Conservation (phyloP, 176 grass and related monocot genomes). For the Cenchrus fungigraminus region DNA sequence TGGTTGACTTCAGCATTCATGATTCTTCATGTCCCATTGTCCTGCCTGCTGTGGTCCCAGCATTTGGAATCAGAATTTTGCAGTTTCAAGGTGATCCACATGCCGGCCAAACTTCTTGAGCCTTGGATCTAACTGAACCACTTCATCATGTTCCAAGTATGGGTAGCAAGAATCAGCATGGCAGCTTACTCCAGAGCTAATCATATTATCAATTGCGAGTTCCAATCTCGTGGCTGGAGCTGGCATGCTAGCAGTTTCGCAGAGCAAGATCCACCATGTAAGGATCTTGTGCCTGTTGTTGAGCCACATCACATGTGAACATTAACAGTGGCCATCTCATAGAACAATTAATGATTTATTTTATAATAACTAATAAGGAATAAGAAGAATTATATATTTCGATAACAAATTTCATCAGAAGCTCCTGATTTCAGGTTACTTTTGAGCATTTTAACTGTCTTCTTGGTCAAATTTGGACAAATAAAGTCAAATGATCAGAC, state of each 20-base stretch:
- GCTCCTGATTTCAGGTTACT: not conserved
- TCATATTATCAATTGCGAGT: not conserved
- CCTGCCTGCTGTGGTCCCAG: not conserved
- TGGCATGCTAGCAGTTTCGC: not conserved
- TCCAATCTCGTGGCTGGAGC: not conserved
- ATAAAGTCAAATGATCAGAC: not conserved
- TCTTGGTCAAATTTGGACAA: not conserved
- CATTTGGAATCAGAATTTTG: constrained; percentile 29
- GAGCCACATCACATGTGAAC: constrained; percentile 5
- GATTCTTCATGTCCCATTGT: not conserved
- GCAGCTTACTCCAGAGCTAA: not conserved
- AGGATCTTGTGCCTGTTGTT: constrained; percentile 11
- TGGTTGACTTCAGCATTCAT: not conserved
- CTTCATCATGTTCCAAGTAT: constrained; percentile 14
- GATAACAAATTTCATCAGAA: not conserved
- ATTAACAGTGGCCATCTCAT: not conserved
- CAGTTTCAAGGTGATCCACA: constrained; percentile 5
- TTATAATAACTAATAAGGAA: not conserved
- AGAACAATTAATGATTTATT: not conserved
- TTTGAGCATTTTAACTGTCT: not conserved
- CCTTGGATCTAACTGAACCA: not conserved
- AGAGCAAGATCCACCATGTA: not conserved
- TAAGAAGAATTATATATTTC: not conserved
- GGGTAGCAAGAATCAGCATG: not conserved
- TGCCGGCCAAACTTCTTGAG: not conserved